Conservation (phyloP, 1,284 basidiomycete species). For the Dichomitus squalens region DNA sequence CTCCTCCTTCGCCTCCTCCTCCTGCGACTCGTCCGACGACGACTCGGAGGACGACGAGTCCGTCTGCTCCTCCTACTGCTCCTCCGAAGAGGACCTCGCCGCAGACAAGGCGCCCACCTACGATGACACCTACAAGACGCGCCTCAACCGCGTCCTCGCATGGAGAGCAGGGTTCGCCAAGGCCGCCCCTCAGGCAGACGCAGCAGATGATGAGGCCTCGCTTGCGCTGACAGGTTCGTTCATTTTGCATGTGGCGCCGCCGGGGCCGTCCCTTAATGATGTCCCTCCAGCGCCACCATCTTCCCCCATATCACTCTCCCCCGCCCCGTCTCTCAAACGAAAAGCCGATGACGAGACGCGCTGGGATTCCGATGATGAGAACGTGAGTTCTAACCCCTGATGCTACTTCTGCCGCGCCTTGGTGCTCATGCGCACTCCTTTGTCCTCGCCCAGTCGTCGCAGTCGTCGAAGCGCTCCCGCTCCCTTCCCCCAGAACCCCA, state of each 20-base stretch:
- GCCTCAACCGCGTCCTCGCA: conserved; percentile 59
- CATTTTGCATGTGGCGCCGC: conserved; percentile 7
- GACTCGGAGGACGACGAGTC: conserved; percentile 46
- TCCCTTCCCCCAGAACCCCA: conserved; percentile 14
- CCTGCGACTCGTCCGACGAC: conserved; percentile 38
- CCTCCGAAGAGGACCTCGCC: conserved; percentile 47
- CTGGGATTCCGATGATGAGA: conserved; percentile 46
- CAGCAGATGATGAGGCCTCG: conserved; percentile 12
- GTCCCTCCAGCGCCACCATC: conserved; percentile 21
- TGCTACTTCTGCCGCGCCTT: conserved; percentile 4
- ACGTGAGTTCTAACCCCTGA: conserved; percentile 39
- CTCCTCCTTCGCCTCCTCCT: conserved; percentile 41
- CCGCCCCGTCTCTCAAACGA: conserved; percentile 41
- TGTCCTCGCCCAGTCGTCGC: conserved; percentile 44
- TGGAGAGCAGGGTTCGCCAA: conserved; percentile 55
- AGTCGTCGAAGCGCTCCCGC: conserved; percentile 44
- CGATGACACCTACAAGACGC: conserved; percentile 51
- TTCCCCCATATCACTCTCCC: conserved; percentile 22
- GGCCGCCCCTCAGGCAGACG: conserved; percentile 23
- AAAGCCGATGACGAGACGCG: conserved; percentile 42
- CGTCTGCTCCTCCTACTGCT: conserved; percentile 64
- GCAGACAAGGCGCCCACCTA: conserved; percentile 35
- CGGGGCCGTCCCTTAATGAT: conserved; percentile 8
- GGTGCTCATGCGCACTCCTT: conserved; percentile 11
- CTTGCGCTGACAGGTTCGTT: conserved; percentile 25